Base-by-base conservation (phyloP, 1,284 basidiomycete species). In the Fomes fomentarius region DNA sequence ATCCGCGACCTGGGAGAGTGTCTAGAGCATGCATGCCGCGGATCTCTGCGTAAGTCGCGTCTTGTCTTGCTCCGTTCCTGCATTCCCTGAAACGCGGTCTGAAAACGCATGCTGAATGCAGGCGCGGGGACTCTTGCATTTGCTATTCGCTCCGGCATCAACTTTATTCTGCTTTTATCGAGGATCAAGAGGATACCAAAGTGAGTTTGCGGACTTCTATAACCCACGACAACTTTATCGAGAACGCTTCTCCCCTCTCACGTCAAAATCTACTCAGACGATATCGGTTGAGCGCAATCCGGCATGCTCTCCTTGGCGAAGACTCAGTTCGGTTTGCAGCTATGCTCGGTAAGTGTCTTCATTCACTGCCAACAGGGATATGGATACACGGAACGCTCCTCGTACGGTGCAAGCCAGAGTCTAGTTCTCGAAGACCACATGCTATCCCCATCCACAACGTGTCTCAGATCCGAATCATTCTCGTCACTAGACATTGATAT, bases 241-340 rank as follows among this genome's bases (percentile, higher is more conserved):
- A 24, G 43, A 33, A 33, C 34, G 43, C n/a, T 45, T n/a, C 43
- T 45, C 17, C 35, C 38, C 38, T 31, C 24, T 22, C 17, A 15
- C 31, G 25, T 37, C 15, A 28, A n/a, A 1, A 21, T 35, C n/a
- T 41, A 1, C 17, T 12, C 28, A 62, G 58, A 56, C 31, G 26
- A 4, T 41, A 50, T 50, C 81, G 85, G 8, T 71, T 89, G 12
- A 70, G 80, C 3, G 66, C 92, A 24, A 77, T 96, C 41, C 81
- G 86, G 1, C 85, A 82, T 70, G 93, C 93, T 0, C 74, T 96
- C 34, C 88, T 96, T 62, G 93, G 93, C 0, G 63, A 75, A 41
- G 93, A 95, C 65, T 87, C 91, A 0, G 80, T 88, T 65, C 79
- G 94, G 26, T 94, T 95, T 57, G 91, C 87, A 7, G 84, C 85